These are phyloP conservation scores for Cladophialophora exuberans DNA, from an alignment of 2,329 filamentous ascomycete species.

Conservation along the genomic window DNA sequence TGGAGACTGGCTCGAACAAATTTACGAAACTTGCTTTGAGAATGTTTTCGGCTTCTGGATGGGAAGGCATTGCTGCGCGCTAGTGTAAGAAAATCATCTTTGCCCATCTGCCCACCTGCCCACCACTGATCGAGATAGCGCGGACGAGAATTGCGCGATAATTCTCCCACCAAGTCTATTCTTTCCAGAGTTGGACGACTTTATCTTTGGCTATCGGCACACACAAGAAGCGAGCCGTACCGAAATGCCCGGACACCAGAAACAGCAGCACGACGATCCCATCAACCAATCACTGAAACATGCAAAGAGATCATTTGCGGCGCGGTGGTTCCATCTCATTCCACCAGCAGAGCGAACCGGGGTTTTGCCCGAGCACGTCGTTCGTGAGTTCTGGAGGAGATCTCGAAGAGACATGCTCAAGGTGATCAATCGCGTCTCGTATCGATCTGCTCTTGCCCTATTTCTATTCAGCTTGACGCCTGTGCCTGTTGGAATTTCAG, in stretches of 20 bases:
- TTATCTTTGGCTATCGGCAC: slow-evolving; percentile 19
- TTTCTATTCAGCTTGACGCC: slow-evolving; percentile 48
- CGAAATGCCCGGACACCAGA: slow-evolving; percentile 10
- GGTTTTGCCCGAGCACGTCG: slow-evolving; percentile 28
- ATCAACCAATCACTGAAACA: slow-evolving; percentile 35
- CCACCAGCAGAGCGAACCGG: slow-evolving; percentile 7
- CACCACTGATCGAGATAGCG: slow-evolving; percentile 3
- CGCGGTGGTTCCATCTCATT: slow-evolving; percentile 37
- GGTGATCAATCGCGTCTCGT: slow-evolving; percentile 47
- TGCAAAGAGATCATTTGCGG: slow-evolving; percentile 36
- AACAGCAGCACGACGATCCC: slow-evolving; percentile 25
- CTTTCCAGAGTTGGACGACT: slow-evolving; percentile 39
- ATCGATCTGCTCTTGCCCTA: slow-evolving; percentile 46
- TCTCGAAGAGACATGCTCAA: slow-evolving; percentile 45
- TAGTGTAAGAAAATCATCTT: slow-evolving; percentile 42
- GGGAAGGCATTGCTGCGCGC: slow-evolving; percentile 48
- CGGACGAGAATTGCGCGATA: slow-evolving; percentile 23
- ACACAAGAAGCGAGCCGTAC: slow-evolving; percentile 1
- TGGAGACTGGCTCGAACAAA: slow-evolving; percentile 31
- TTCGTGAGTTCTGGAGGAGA: slow-evolving; percentile 40
- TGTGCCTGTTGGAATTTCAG: slow-evolving; percentile 45
- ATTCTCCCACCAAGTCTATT: slow-evolving; percentile 30
- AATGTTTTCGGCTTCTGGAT: slow-evolving; percentile 49
- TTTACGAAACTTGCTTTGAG: slow-evolving; percentile 45
- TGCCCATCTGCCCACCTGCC: neutral